Conservation (phyloP, 305 asterid species). For the Fraxinus velutina region DNA sequence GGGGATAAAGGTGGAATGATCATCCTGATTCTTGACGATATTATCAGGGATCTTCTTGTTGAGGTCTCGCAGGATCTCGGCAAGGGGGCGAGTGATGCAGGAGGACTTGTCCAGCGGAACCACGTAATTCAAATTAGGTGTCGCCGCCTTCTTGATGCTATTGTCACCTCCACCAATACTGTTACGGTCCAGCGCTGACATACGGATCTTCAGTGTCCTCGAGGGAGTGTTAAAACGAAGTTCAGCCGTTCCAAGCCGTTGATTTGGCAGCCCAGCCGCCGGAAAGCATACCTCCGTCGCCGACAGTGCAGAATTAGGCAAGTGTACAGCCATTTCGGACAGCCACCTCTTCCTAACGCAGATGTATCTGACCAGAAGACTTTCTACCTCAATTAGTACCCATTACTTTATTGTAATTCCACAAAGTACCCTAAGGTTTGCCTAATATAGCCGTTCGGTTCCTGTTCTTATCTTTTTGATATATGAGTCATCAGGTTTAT, state of each 20-base stretch:
- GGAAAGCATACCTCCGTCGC: conserved; percentile 34
- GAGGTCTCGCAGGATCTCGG: conserved; percentile 87
- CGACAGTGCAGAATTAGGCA: conserved; percentile 39
- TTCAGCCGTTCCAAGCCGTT: conserved; percentile 19
- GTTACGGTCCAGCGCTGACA: conserved; percentile 44
- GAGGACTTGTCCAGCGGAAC: conserved; percentile 83
- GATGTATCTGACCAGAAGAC: neutral
- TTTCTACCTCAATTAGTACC: neutral
- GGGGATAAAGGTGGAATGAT: conserved; percentile 61
- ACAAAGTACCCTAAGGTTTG: neutral
- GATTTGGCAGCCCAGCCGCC: conserved; percentile 23
- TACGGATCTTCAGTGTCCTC: conserved; percentile 37
- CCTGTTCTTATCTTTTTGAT: neutral
- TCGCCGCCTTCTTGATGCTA: conserved; percentile 48
- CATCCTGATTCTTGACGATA: conserved; percentile 57
- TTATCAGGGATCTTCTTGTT: conserved; percentile 86
- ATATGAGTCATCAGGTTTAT: neutral
- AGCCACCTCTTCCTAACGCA: conserved; percentile 20
- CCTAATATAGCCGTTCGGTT: neutral
- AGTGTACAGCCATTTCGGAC: conserved; percentile 47
- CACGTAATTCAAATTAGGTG: conserved; percentile 77
- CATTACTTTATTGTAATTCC: neutral
- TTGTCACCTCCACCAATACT: conserved; percentile 28
- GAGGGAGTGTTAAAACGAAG: conserved; percentile 29
- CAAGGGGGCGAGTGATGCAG: conserved; percentile 81